phyloP scores from a whole-genome alignment of 2,329 filamentous ascomycete genomes.

The Biscogniauxia mediterranea region DNA sequence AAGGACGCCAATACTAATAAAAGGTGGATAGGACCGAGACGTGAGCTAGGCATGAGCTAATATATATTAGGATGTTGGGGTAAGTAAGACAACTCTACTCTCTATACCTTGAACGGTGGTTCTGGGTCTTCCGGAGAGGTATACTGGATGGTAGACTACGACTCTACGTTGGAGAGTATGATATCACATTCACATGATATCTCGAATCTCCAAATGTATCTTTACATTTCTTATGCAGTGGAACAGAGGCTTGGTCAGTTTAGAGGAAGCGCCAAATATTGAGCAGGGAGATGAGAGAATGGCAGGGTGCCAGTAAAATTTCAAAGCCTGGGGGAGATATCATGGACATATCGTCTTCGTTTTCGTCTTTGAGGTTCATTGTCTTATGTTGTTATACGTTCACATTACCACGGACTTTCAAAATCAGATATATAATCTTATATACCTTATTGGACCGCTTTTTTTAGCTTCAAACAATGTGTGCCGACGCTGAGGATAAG shows the following conservation, averaged over 20 bases:
- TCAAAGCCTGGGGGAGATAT: no score
- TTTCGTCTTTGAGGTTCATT: no score
- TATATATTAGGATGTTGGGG: background rate
- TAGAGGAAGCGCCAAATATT: no score
- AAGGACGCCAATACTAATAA: background rate
- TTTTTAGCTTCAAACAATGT: conserved; percentile 1
- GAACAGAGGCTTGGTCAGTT: no score
- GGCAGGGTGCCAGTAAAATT: no score
- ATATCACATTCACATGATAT: background rate
- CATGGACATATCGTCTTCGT: no score
- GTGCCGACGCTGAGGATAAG: background rate
- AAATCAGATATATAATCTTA: background rate
- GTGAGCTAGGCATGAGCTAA: background rate
- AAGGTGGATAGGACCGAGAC: background rate
- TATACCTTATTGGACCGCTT: no score
- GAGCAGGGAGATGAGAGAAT: background rate
- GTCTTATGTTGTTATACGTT: background rate
- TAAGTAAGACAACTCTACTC: background rate
- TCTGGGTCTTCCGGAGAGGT: no score
- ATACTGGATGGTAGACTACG: background rate
- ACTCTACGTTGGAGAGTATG: background rate
- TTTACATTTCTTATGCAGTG: background rate
- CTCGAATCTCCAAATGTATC: background rate
- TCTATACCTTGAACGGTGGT: background rate
- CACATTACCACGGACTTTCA: conserved; percentile 2